These are phyloP conservation scores for Wilcoxina mikolae DNA, from an alignment of 495 filamentous ascomycete genomes.

Conservation along the genomic window DNA sequence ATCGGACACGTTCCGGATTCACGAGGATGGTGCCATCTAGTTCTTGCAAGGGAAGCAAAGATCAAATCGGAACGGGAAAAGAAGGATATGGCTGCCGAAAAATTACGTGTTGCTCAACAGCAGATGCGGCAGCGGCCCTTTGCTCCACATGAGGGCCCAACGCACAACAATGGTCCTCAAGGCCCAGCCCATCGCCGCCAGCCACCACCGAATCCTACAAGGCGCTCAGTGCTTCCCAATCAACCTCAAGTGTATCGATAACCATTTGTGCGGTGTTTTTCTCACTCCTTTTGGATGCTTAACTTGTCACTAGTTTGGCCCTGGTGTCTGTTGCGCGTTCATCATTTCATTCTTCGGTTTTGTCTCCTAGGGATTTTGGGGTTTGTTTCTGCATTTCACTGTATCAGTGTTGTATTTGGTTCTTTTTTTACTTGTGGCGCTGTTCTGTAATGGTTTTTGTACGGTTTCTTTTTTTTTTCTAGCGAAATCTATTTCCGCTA, in stretches of 20 bases:
- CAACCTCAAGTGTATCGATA: background rate
- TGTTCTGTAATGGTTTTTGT: background rate
- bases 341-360: background rate
- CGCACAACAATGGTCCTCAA: constrained; percentile 4
- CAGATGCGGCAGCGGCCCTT: constrained; percentile 21
- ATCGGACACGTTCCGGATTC: constrained; percentile 48
- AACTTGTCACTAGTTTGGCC: background rate
- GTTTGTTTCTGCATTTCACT: background rate
- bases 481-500: too few species aligned
- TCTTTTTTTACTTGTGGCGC: background rate
- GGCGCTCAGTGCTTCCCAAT: constrained; percentile 7
- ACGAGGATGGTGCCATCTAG: constrained; percentile 68
- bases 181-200: background rate
- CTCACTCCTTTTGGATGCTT: background rate
- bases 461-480: background rate
- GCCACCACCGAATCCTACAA: constrained; percentile 16
- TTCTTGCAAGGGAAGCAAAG: constrained; percentile 40
- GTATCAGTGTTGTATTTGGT: background rate
- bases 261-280: background rate
- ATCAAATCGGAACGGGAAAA: constrained; percentile 23
- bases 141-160: constrained; percentile 15
- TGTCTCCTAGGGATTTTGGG: background rate
- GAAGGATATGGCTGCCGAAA: constrained; percentile 16
- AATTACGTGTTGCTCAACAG: constrained; percentile 19
- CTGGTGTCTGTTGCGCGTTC: background rate